Percentiles rank a stretch among this genome's conserved stretches.
phyloP scores from a whole-genome alignment of 208 protist species.

The Borovskyia barvae region DNA sequence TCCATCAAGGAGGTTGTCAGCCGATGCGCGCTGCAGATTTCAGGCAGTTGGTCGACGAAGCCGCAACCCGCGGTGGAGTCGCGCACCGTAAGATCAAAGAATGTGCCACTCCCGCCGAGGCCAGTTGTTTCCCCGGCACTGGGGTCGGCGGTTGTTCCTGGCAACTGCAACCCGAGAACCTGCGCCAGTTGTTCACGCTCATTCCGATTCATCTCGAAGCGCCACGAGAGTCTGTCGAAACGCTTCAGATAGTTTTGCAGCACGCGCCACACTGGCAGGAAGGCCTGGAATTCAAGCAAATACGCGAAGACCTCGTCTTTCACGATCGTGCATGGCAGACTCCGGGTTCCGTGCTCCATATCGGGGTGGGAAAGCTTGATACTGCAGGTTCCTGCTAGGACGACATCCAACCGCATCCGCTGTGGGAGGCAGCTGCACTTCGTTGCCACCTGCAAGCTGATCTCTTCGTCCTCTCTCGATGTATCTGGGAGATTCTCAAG shows the following conservation, averaged over 20 bases:
- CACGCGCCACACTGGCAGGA: conserved; percentile 41
- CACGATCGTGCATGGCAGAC: conserved; percentile 34
- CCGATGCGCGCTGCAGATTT: too few relatives aligned
- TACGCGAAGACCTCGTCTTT: conserved; percentile 41
- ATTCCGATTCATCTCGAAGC: conserved; percentile 34
- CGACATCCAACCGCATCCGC: conserved; percentile 31
- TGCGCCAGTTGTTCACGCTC: conserved; percentile 25
- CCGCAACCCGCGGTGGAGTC: conserved; percentile 24
- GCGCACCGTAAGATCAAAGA: conserved; percentile 34
- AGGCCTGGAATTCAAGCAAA: conserved; percentile 21
- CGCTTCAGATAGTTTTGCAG: conserved; percentile 34
- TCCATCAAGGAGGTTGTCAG: too few relatives aligned
- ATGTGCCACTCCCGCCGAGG: conserved; percentile 7
- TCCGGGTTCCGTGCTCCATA: conserved; percentile 11
- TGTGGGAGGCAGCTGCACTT: conserved; percentile 59
- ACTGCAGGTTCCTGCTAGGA: conserved; percentile 17
- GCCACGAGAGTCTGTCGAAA: conserved; percentile 38
- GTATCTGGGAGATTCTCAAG: conserved; percentile 6
- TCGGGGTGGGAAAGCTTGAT: conserved; percentile 39
- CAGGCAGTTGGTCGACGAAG: too few relatives aligned
- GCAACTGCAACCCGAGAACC: conserved; percentile 15
- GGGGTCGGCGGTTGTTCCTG: background rate
- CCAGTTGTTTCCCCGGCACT: background rate
- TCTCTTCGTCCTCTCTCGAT: conserved; percentile 41
- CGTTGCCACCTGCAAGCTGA: conserved; percentile 43